Evolutionary conservation across 2,329 filamentous ascomycete species (phyloP), one percentile per base, ranked within the genome.

Genomic region (Dothidotthia symphoricarpi): DNA sequence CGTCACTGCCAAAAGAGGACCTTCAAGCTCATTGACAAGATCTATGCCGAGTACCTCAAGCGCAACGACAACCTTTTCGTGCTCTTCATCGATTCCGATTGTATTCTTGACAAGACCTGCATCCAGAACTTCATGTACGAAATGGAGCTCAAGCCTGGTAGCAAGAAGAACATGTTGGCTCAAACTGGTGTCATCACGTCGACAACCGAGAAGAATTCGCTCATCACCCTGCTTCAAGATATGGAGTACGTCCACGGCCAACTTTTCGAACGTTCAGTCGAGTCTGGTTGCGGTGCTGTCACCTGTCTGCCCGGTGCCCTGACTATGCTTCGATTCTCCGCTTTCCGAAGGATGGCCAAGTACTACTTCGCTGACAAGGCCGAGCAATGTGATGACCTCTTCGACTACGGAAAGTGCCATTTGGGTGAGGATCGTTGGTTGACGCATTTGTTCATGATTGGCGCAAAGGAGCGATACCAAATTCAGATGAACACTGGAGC

Each of bases 171-270:
- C 64, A 96, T 95, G 88, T 75, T 97, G 59, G 91, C 91, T 36
- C 96, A 96, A 88, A 97, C 91, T 11, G 91, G 91, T 22, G 87
- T 97, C 59, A 97, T 97, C 60, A 97, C 91, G 2, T 91, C 89
- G 1, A 96, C 90, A 0, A 95, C 91, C 0, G 80, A 85, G 55
- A 93, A 86, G 57, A 86, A 94, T 64, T 88, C 85, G 51, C 73
- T 97, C 39, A 87, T 97, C 58, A 97, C 93, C 0, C 73, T 98
- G 11, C 75, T 98, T 4, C 91, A 98, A 67, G 91, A 98, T 55
- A 95, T 97, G 84, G 93, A 98, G 67, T 97, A 97, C 60, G 86
- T 97, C 17, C 93, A 97, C 66, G 93, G 91, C 5, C 93, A 98
- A 66, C 77, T 97, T 4, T 96, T 96, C 59, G 93, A 98, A 67